Conservation (phyloP, 805 yeast genomes). For the Metschnikowia continentalis region DNA sequence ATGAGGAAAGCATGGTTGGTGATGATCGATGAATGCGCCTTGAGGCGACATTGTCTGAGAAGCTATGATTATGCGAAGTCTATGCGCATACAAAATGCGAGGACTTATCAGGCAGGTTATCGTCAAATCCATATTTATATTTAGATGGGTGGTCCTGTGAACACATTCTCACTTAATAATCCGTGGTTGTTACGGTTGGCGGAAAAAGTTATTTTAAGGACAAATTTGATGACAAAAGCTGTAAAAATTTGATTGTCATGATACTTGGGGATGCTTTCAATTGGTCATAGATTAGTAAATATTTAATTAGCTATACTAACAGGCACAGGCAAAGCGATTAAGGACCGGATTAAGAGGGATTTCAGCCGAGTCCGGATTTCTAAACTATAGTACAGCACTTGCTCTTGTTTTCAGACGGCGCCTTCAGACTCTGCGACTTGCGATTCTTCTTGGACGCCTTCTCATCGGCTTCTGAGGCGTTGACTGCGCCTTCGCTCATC, state of each 20-base stretch:
- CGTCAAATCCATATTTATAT: too few relatives aligned
- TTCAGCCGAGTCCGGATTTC: neutral
- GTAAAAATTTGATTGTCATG: too few relatives aligned
- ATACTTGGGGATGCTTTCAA: neutral
- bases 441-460: constrained; percentile 9
- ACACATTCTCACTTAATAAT: too few relatives aligned
- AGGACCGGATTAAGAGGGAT: neutral
- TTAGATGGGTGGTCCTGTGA: too few relatives aligned
- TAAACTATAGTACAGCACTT: constrained; percentile 18
- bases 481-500: constrained; percentile 1
- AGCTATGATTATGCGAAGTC: neutral
- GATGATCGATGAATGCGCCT: neutral
- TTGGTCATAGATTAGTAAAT: neutral
- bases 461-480: constrained; percentile 8
- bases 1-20: neutral
- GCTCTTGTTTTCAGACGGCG: constrained; percentile 10
- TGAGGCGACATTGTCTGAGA: neutral
- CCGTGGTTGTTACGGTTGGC: too few relatives aligned
- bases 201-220: too few relatives aligned
- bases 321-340: neutral
- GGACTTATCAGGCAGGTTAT: neutral
- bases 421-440: constrained; percentile 11
- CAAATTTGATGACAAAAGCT: too few relatives aligned
- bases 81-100: neutral
- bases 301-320: neutral